A percentile compares a stretch with the other conserved stretches of the same genome.
These are phyloP conservation scores for Podosphaera xanthii DNA, from an alignment of 2,329 filamentous ascomycete genomes.

Conservation along the genomic window DNA sequence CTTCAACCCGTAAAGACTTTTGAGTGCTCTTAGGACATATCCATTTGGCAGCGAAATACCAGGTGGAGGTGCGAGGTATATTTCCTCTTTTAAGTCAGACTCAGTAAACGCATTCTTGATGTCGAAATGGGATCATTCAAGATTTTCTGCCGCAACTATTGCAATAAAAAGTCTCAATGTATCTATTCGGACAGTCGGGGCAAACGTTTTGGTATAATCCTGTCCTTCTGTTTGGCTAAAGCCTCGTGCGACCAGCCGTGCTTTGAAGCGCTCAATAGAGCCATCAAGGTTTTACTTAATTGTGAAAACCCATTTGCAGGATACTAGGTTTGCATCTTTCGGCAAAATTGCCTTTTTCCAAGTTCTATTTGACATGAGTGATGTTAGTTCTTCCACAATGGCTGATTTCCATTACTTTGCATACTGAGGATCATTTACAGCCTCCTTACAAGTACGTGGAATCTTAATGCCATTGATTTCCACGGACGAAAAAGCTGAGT, in stretches of 20 bases:
- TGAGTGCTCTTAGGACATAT: not conserved
- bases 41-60: not conserved
- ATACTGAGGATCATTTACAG: not conserved
- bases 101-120: slow-evolving; percentile 1
- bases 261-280: not conserved
- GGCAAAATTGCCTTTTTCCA: not conserved
- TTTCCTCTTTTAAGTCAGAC: slow-evolving; percentile 1
- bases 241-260: not conserved
- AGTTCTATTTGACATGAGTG: not conserved
- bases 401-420: not conserved
- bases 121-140: not conserved
- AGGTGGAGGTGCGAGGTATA: not conserved
- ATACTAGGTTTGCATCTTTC: not conserved
- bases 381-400: not conserved
- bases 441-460: not conserved
- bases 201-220: not conserved
- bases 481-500: not conserved
- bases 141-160: not conserved
- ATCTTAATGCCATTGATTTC: not conserved
- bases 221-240: not conserved
- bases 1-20: not conserved
- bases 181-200: not conserved
- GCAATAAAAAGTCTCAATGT: not conserved
- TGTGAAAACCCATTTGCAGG: not conserved
- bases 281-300: not conserved